phyloP scores from a whole-genome alignment of 352 stramenopile genomes.

The Globisporangium echinulatum region DNA sequence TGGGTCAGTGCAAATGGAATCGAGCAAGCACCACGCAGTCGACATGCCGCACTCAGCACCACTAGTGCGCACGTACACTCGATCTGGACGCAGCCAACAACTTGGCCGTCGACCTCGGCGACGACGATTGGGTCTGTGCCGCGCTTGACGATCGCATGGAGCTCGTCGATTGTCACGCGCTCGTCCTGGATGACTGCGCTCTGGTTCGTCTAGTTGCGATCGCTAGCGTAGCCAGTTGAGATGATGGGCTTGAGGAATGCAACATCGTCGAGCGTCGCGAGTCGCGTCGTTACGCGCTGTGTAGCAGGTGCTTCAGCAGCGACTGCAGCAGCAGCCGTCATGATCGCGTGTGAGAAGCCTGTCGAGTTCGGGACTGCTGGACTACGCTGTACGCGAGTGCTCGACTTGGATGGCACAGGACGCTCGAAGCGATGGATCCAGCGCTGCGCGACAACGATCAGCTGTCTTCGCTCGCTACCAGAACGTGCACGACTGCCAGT shows the following conservation, averaged over 20 bases:
- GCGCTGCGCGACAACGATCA: no score
- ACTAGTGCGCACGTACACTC: slow-evolving; percentile 4
- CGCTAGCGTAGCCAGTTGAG: neutral
- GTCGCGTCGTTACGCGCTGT: neutral
- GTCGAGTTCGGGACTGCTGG: no score
- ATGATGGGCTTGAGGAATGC: neutral
- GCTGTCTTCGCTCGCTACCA: no score
- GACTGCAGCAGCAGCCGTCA: neutral
- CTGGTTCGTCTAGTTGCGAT: slow-evolving; percentile 5
- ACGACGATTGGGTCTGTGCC: slow-evolving; percentile 8
- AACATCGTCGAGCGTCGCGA: slow-evolving; percentile 1
- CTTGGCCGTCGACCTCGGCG: slow-evolving; percentile 2
- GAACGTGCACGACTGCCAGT: no score
- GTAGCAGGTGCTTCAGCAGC: neutral
- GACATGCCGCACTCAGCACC: no score
- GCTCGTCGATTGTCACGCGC: slow-evolving; percentile 4
- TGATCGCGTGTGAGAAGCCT: no score
- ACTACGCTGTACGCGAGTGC: neutral
- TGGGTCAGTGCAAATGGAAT: no score
- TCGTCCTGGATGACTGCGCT: slow-evolving; percentile 4
- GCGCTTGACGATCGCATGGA: neutral
- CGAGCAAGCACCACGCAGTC: no score
- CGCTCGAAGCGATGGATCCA: no score
- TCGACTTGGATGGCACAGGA: no score
- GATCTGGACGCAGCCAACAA: slow-evolving; percentile 9